These are phyloP conservation scores for Beta vulgaris DNA, from an alignment of 148 eudicot species.

Conservation along the genomic window DNA sequence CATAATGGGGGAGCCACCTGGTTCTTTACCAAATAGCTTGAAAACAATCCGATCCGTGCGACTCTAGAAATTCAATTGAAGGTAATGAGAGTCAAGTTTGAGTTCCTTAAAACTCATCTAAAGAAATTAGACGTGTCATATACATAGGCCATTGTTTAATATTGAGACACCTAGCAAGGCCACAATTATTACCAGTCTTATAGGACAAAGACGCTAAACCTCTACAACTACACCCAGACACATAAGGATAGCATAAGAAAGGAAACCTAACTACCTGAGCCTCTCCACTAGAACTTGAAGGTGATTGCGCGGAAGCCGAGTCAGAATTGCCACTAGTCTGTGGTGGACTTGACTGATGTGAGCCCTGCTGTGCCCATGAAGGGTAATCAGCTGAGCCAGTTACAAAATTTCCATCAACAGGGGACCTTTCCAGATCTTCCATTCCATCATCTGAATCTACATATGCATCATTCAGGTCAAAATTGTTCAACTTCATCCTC, in stretches of 20 bases:
- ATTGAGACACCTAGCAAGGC: not conserved
- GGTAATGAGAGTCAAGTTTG: not conserved
- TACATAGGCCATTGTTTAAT: not conserved
- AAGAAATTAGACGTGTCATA: not conserved
- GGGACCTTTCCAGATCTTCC: slow-evolving; percentile 41
- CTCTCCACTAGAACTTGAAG: slow-evolving; percentile 86
- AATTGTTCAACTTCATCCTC: slow-evolving; percentile 41
- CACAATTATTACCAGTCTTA: not conserved
- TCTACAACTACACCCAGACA: not conserved
- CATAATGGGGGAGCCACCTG: slow-evolving; percentile 62
- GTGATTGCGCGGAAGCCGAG: slow-evolving; percentile 62
- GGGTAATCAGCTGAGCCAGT: slow-evolving; percentile 38
- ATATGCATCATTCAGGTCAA: slow-evolving; percentile 74
- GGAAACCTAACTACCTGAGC: slow-evolving; percentile 54
- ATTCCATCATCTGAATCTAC: slow-evolving; percentile 66
- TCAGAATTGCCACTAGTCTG: slow-evolving; percentile 79
- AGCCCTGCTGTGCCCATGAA: slow-evolving; percentile 48
- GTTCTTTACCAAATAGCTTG: slow-evolving; percentile 92
- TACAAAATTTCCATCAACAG: slow-evolving; percentile 28
- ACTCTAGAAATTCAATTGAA: slow-evolving; percentile 43
- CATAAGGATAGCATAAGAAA: not conserved
- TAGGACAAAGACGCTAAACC: not conserved
- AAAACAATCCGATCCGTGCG: slow-evolving; percentile 85
- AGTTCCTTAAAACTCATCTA: not conserved
- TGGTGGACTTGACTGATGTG: slow-evolving; percentile 67